Evolutionary conservation across 2,329 filamentous ascomycete genomes (phyloP).

Genomic region (Parascedosporium putredinis): DNA sequence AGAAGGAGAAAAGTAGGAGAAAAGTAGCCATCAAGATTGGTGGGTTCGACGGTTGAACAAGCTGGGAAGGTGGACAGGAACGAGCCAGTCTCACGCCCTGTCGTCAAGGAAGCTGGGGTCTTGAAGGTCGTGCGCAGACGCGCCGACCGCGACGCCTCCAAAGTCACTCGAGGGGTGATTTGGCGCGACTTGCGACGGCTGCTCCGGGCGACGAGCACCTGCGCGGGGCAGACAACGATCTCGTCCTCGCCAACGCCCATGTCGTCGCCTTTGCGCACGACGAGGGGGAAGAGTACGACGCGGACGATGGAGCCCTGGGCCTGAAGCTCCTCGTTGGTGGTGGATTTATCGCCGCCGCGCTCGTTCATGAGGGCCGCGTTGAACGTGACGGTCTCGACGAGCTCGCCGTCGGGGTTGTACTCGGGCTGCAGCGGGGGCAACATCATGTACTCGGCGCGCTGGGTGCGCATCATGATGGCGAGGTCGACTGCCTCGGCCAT

Average conservation of each 20-base stretch:
- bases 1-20: no score
- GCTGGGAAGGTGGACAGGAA: background rate
- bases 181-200: slow-evolving; percentile 20
- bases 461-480: slow-evolving; percentile 93
- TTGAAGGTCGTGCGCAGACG: slow-evolving; percentile 17
- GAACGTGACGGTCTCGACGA: slow-evolving; percentile 80
- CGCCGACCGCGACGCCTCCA: slow-evolving; percentile 33
- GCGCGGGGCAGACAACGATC: slow-evolving; percentile 88
- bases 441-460: slow-evolving; percentile 97
- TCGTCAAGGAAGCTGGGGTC: slow-evolving; percentile 22
- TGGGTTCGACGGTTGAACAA: no score
- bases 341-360: slow-evolving; percentile 53
- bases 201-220: slow-evolving; percentile 67
- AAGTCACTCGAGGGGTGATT: slow-evolving; percentile 41
- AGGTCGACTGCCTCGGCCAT: slow-evolving; percentile 81
- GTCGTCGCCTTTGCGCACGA: slow-evolving; percentile 93
- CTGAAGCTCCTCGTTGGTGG: slow-evolving; percentile 70
- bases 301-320: slow-evolving; percentile 67
- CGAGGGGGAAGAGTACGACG: slow-evolving; percentile 88
- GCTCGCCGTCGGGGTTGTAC: slow-evolving; percentile 86
- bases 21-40: no score
- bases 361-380: slow-evolving; percentile 94
- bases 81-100: slow-evolving; percentile 17
- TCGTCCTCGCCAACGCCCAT: slow-evolving; percentile 80
- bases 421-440: slow-evolving; percentile 88